These are phyloP conservation scores for Claviceps sp. DNA, from an alignment of 2,329 filamentous ascomycete species.

Conservation along the genomic window DNA sequence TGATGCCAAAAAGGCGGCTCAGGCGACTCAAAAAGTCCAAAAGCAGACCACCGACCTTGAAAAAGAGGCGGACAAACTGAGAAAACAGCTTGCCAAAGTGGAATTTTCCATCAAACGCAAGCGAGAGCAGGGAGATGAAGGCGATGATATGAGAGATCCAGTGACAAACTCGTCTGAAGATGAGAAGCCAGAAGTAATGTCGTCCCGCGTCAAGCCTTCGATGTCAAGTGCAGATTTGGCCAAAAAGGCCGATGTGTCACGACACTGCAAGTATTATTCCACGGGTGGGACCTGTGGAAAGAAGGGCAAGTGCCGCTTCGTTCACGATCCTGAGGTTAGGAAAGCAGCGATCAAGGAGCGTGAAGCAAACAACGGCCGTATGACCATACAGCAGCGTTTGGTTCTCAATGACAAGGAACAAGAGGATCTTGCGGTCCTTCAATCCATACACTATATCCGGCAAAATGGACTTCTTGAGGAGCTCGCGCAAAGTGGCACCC, in stretches of 20 bases:
- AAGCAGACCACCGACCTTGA: conserved; percentile 50
- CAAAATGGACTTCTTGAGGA: conserved; percentile 40
- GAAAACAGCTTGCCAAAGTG: conserved; percentile 54
- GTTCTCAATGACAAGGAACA: conserved; percentile 56
- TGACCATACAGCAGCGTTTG: conserved; percentile 53
- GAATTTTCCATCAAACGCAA: conserved; percentile 58
- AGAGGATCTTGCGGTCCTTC: conserved; percentile 51
- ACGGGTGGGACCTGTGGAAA: conserved; percentile 57
- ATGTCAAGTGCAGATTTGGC: conserved; percentile 29
- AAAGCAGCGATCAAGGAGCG: conserved; percentile 51
- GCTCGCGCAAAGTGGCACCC: conserved; percentile 7
- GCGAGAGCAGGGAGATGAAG: conserved; percentile 53
- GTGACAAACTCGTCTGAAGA: conserved; percentile 41
- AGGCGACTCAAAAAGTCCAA: conserved; percentile 31
- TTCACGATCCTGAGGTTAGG: conserved; percentile 50
- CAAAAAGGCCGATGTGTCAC: conserved; percentile 46
- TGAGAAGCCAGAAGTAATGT: conserved; percentile 44
- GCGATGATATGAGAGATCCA: conserved; percentile 48
- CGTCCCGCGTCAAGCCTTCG: conserved; percentile 28
- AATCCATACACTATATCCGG: conserved; percentile 52
- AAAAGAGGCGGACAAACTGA: conserved; percentile 47
- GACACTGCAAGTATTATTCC: conserved; percentile 59
- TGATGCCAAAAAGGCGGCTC: conserved; percentile 45
- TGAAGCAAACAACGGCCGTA: conserved; percentile 49
- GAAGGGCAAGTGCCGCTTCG: conserved; percentile 64